Evolutionary conservation across 208 protist genomes (phyloP).

Genomic region (Angomonas desouzai): DNA sequence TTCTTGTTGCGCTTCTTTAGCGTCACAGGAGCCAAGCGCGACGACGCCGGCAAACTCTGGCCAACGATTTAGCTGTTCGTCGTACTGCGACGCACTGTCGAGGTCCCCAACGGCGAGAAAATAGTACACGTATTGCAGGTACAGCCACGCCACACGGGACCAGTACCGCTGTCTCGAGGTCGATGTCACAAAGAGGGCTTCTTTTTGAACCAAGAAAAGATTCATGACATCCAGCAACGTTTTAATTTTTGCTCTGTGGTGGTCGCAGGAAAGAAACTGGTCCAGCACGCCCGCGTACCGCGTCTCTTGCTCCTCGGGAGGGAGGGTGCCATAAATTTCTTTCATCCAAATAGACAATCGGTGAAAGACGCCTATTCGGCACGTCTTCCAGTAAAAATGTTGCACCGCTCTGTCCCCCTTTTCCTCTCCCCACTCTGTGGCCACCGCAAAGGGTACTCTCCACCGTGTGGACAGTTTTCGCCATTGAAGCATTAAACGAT

Average conservation of each 20-base stretch:
- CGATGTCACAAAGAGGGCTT: not conserved
- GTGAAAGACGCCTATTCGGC: not conserved
- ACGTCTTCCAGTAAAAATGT: not conserved
- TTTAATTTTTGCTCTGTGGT: not conserved
- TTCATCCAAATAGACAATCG: not conserved
- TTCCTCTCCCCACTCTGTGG: no score
- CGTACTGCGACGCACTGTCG: conserved; percentile 21
- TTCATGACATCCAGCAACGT: conserved; percentile 1
- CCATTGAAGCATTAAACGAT: no score
- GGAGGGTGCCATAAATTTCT: not conserved
- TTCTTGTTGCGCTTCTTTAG: not conserved
- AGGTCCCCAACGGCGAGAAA: conserved; percentile 40
- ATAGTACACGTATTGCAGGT: conserved; percentile 36
- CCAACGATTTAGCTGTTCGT: conserved; percentile 14
- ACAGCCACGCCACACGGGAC: conserved; percentile 18
- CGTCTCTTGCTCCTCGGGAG: not conserved
- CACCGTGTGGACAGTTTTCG: no score
- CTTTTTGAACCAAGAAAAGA: not conserved
- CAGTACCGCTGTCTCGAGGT: conserved; percentile 24
- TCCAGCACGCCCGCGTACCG: not conserved
- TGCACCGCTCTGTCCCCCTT: no score
- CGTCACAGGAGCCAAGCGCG: conserved; percentile 15
- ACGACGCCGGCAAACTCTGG: conserved; percentile 16
- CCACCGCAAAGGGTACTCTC: no score
- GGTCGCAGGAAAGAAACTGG: not conserved